Conservation (phyloP, 768 basidiomycete genomes). For the Collybiopsis luxurians region DNA sequence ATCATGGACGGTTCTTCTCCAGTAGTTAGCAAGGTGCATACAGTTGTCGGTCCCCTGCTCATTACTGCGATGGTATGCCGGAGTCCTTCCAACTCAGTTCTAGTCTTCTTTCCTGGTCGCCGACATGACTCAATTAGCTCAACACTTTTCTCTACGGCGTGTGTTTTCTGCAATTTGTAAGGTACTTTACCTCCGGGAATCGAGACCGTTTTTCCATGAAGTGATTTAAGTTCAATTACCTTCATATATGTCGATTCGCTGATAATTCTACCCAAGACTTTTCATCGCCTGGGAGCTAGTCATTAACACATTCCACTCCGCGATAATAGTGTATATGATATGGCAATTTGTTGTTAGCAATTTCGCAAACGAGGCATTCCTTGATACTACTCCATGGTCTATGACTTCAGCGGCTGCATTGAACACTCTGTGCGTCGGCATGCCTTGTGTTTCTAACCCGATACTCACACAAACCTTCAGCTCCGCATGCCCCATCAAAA, state of each 20-base stretch:
- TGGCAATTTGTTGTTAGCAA: constrained; percentile 16
- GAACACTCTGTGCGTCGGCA: constrained; percentile 1
- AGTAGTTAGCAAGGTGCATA: no score
- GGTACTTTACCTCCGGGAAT: constrained; percentile 5
- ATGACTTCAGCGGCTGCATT: constrained; percentile 11
- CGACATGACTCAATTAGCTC: constrained; percentile 7
- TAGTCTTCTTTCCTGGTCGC: no score
- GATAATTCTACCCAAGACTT: not conserved
- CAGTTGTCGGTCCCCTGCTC: no score
- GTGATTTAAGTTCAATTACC: not conserved
- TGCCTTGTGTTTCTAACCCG: not conserved
- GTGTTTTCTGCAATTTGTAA: constrained; percentile 7
- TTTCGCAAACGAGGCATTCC: constrained; percentile 12
- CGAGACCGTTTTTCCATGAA: not conserved
- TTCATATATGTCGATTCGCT: not conserved
- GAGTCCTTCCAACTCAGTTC: no score
- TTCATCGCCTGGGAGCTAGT: constrained; percentile 14
- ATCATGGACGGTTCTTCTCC: no score
- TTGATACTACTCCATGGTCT: constrained; percentile 14
- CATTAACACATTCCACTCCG: constrained; percentile 15
- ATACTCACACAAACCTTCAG: not conserved
- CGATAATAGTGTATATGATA: constrained; percentile 11
- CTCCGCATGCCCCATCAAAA: constrained; percentile 11
- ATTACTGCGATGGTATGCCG: no score
- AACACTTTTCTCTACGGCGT: constrained; percentile 13